Conservation (phyloP, 495 filamentous ascomycete species). For the Hypoxylon fuscum region DNA sequence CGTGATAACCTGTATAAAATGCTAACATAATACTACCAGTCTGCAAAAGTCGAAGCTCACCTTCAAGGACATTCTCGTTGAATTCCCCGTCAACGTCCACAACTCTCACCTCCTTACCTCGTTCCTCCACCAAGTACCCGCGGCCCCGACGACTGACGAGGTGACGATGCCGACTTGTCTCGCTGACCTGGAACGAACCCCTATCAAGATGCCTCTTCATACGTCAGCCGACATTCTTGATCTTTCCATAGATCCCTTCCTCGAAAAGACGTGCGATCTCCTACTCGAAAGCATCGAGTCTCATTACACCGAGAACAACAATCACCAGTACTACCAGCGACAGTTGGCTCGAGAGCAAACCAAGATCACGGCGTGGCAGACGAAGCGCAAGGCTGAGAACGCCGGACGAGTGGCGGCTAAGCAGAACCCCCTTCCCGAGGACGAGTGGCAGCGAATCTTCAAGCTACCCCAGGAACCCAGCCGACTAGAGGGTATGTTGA, state of each 20-base stretch:
- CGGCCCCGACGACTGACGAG: conserved; percentile 64
- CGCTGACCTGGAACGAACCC: conserved; percentile 70
- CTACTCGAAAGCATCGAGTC: conserved; percentile 95
- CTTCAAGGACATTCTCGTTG: conserved; percentile 92
- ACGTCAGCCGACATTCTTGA: conserved; percentile 91
- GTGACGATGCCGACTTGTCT: conserved; percentile 78
- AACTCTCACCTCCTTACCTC: conserved; percentile 97
- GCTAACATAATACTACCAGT: conserved; percentile 59
- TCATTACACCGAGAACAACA: conserved; percentile 98
- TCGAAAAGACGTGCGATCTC: conserved; percentile 98
- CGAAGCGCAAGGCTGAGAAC: conserved; percentile 96
- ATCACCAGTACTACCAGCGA: conserved; percentile 97
- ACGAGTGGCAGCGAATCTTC: conserved; percentile 97
- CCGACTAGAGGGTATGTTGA: conserved; percentile 89
- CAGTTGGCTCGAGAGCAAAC: conserved; percentile 93
- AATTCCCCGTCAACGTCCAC: conserved; percentile 91
- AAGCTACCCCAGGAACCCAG: conserved; percentile 95
- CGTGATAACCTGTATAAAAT: conserved; percentile 30
- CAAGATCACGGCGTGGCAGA: conserved; percentile 95
- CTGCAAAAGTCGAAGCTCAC: conserved; percentile 90
- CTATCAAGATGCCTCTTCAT: conserved; percentile 69
- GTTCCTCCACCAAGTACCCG: conserved; percentile 85
- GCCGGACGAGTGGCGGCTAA: conserved; percentile 83
- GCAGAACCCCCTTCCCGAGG: conserved; percentile 88
- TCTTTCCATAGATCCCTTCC: conserved; percentile 93